Conservation (phyloP, 257 asterid species). For the Lantana camara region DNA sequence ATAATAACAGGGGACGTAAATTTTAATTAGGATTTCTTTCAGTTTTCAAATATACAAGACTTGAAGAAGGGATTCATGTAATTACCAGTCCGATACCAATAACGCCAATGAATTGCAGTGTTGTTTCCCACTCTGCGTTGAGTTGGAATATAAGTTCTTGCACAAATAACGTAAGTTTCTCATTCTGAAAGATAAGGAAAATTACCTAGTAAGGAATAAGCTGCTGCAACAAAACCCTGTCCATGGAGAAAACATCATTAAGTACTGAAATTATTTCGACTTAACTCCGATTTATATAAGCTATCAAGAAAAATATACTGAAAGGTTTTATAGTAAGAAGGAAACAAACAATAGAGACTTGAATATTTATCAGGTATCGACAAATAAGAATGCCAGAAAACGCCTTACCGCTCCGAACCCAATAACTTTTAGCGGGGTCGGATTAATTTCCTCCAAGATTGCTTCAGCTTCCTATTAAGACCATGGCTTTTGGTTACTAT, state of each 20-base stretch:
- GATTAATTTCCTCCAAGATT: conserved; percentile 78
- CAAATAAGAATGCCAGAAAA: not conserved
- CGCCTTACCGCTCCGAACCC: conserved; percentile 66
- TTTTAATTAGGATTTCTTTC: not conserved
- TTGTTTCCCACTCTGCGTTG: conserved; percentile 84
- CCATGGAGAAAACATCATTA: conserved; percentile 18
- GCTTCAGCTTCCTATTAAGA: conserved; percentile 83
- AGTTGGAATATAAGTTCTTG: conserved; percentile 4
- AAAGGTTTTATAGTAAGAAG: not conserved
- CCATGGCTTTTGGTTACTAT: conserved; percentile 25
- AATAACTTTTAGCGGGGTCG: conserved; percentile 67
- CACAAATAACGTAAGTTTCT: no score
- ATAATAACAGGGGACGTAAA: not conserved
- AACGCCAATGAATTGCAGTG: conserved; percentile 68
- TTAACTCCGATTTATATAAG: not conserved
- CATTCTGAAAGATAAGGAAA: not conserved
- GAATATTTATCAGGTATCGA: not conserved
- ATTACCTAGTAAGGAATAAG: conserved; percentile 61
- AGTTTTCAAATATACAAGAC: conserved; percentile 1
- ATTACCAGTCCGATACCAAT: conserved; percentile 71
- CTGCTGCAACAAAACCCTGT: conserved; percentile 61
- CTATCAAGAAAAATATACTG: no score
- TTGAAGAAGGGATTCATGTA: not conserved
- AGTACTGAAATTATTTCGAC: not conserved
- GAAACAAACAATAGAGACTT: not conserved